Percentiles rank a stretch among this genome's conserved stretches.
These are phyloP conservation scores for Dactylellina haptotyla DNA, from an alignment of 2,329 filamentous ascomycete species.

Conservation along the genomic window DNA sequence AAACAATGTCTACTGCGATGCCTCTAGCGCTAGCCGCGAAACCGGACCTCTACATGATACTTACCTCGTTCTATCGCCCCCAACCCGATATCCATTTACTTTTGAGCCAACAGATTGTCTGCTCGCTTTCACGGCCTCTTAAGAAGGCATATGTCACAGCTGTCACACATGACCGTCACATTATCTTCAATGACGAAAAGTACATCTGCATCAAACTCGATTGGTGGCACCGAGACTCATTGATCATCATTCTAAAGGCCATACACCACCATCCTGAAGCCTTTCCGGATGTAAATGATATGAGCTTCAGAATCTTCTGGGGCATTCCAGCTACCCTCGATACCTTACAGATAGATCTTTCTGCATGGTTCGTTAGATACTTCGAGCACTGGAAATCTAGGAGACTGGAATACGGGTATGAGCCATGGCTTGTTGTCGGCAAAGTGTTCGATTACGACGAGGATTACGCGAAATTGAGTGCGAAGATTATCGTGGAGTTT, in stretches of 20 bases:
- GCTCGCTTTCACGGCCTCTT: constrained; percentile 6
- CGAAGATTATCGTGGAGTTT: constrained; percentile 37
- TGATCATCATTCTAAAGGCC: constrained; percentile 23
- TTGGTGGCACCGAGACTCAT: constrained; percentile 20
- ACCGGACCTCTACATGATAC: constrained; percentile 24
- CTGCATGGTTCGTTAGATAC: constrained; percentile 17
- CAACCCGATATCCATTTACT: constrained; percentile 9
- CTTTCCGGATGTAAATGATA: neutral
- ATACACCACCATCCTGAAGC: constrained; percentile 19
- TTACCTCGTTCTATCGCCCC: constrained; percentile 2
- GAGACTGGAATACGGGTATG: constrained; percentile 17
- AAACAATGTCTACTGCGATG: neutral
- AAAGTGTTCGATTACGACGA: constrained; percentile 18
- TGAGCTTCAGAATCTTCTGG: constrained; percentile 9
- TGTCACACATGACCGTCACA: constrained; percentile 6
- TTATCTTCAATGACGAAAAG: neutral
- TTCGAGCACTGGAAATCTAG: constrained; percentile 19
- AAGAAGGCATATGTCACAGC: constrained; percentile 9
- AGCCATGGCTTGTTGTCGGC: constrained; percentile 31
- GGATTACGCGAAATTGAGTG: constrained; percentile 26
- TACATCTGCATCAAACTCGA: constrained; percentile 15
- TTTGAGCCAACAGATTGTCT: neutral
- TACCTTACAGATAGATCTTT: constrained; percentile 19
- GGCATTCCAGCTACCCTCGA: constrained; percentile 20
- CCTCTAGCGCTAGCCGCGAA: constrained; percentile 1